Conservation (phyloP, 257 asterid genomes). For the Nicotiana tabacum region DNA sequence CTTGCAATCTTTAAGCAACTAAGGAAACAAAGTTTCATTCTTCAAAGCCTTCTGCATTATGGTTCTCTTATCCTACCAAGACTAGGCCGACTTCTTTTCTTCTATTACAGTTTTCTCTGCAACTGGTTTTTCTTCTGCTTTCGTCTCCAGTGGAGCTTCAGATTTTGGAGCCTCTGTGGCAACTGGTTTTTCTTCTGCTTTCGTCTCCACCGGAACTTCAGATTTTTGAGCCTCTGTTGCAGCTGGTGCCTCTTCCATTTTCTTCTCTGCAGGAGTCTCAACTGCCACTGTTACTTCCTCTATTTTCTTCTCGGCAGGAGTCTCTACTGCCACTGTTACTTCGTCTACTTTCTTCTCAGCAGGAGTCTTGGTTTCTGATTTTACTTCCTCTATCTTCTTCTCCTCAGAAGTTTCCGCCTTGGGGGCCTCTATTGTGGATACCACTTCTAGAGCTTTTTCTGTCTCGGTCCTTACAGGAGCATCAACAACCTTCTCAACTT, state of each 20-base stretch:
- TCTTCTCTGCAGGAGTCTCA: not conserved
- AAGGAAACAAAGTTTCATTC: not conserved
- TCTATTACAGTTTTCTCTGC: constrained; percentile 2
- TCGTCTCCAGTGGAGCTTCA: not conserved
- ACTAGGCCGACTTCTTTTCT: not conserved
- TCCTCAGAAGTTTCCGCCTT: constrained; percentile 8
- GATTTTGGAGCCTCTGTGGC: constrained; percentile 1
- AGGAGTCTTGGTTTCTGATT: constrained; percentile 4
- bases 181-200: not conserved
- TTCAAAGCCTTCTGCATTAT: not conserved
- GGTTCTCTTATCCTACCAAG: constrained; percentile 5
- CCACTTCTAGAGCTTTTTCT: constrained; percentile 10
- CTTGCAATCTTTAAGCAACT: not conserved
- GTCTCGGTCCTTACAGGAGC: constrained; percentile 12
- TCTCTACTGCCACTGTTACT: not conserved
- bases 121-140: not conserved
- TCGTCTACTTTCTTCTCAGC: constrained; percentile 14
- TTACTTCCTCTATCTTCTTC: constrained; percentile 13
- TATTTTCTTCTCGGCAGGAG: constrained; percentile 1
- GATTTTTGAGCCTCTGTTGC: not conserved
- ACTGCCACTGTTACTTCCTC: constrained; percentile 10
- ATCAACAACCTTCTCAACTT: constrained; percentile 12
- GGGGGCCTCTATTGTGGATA: not conserved
- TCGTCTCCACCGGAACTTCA: not conserved
- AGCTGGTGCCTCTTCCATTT: not conserved